Evolutionary conservation across 306 rosid species (phyloP), one percentile per base, ranked within the genome.

Genomic region (Lathyrus oleraceus): DNA sequence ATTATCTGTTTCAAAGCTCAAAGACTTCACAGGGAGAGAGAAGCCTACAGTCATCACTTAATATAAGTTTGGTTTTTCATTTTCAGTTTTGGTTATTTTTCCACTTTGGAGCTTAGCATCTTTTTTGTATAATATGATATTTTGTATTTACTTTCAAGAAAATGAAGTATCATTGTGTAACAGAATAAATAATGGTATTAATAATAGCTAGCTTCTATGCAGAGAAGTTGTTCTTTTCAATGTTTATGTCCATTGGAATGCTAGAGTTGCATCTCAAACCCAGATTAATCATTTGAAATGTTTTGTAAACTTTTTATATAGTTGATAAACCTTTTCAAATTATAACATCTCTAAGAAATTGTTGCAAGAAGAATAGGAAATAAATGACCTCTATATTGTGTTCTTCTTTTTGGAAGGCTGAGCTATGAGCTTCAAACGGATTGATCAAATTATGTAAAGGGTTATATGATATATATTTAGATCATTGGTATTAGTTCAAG

Each of bases 31-130:
- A 5, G 96, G 99, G 72, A 91, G 96, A 78, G 90, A 91, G 60
- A 83, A 87, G 73, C 99, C 99, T 48, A 95, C 99, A 49, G 99
- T 95, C 78, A 91, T 95, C 85, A 91, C 99, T 74, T 95, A 79
- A 80, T 73, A 67, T 48, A 73, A 78, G 40, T 21, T 74, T 23
- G 36, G 45, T 61, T 75, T 67, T 28, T 52, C 72, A 56, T n/a
- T 45, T 63, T 57, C 58, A 64, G 70, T 58, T 49, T 64, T 69
- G 70, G 51, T 27, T 45, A 38, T 51, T 72, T 28, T 19, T 38
- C 73, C 59, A 57, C 57, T 77, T 70, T 70, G 69, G 51, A 74
- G 75, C 68, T 42, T 25, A 62, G 43, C 11, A 21, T 39, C 6
- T 7, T 7, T 17, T 32, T 2, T 78, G 72, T 79, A 73, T 61